Conservation (phyloP, 1,139 yeast genomes). For the Geotrichum phurueaensis region DNA sequence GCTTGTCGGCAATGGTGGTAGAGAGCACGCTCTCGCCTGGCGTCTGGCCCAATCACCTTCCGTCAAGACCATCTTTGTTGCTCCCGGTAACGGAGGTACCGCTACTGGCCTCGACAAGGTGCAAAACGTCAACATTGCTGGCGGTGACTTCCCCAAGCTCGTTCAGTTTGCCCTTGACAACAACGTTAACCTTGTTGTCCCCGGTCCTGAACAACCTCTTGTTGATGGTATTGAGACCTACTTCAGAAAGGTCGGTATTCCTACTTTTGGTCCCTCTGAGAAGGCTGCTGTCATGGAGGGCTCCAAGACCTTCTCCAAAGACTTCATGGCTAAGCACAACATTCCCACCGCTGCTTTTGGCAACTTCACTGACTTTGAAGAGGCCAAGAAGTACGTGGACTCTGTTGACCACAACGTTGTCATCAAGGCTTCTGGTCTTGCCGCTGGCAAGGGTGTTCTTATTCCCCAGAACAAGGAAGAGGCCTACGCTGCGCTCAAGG, state of each 20-base stretch:
- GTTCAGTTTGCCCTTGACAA: constrained; percentile 67
- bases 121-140: constrained; percentile 60
- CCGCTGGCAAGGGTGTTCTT: constrained; percentile 97
- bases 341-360: constrained; percentile 92
- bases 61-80: constrained; percentile 73
- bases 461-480: constrained; percentile 82
- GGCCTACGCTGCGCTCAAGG: constrained; percentile 76
- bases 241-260: constrained; percentile 73
- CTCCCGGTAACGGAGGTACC: constrained; percentile 98
- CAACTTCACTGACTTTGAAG: constrained; percentile 70
- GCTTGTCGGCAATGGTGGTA: constrained; percentile 95
- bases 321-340: constrained; percentile 83
- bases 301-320: constrained; percentile 89
- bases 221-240: constrained; percentile 82
- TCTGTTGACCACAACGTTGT: constrained; percentile 71
- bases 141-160: constrained; percentile 34
- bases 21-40: constrained; percentile 98
- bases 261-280: constrained; percentile 91
- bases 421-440: constrained; percentile 95
- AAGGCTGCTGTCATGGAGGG: constrained; percentile 96
- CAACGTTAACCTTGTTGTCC: constrained; percentile 69
- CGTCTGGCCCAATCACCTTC: constrained; percentile 71
- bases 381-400: constrained; percentile 66
- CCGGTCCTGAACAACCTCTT: constrained; percentile 99
- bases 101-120: constrained; percentile 50